Evolutionary conservation across 2,329 filamentous ascomycete species (phyloP).

Genomic region (Curvularia sp.): DNA sequence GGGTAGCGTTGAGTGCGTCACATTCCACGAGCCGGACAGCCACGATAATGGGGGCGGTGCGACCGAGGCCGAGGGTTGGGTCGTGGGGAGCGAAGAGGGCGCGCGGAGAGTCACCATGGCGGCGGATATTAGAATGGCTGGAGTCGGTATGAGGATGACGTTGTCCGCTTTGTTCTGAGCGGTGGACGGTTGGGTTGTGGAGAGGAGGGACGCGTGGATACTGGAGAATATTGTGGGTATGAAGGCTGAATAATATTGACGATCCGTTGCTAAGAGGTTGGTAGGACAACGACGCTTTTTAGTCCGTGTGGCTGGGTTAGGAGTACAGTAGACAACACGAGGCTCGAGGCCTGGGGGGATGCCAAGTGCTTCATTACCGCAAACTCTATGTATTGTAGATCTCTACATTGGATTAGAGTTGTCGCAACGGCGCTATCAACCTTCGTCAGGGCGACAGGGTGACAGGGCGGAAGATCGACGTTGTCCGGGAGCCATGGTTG

Average conservation of each 20-base stretch:
- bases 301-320: neutral
- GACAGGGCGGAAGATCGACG: slow-evolving; percentile 18
- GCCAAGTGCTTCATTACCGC: slow-evolving; percentile 1
- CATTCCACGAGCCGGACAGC: slow-evolving; percentile 47
- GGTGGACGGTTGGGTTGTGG: slow-evolving; percentile 5
- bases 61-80: slow-evolving; percentile 26
- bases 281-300: slow-evolving; percentile 9
- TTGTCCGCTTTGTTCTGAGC: neutral
- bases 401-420: neutral
- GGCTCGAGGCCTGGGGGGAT: neutral
- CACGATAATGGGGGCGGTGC: slow-evolving; percentile 49
- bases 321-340: too few relatives aligned
- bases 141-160: neutral
- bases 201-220: slow-evolving; percentile 13
- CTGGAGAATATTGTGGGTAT: slow-evolving; percentile 17
- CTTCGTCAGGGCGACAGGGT: slow-evolving; percentile 1
- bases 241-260: slow-evolving; percentile 3
- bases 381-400: slow-evolving; percentile 10
- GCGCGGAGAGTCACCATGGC: slow-evolving; percentile 37
- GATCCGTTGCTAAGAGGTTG: slow-evolving; percentile 10
- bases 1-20: slow-evolving; percentile 51
- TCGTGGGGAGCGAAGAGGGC: slow-evolving; percentile 34
- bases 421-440: neutral
- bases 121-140: neutral
- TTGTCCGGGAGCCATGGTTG: slow-evolving; percentile 8